Conservation (phyloP, 2,329 filamentous ascomycete genomes). For the Curvularia verruculosa region DNA sequence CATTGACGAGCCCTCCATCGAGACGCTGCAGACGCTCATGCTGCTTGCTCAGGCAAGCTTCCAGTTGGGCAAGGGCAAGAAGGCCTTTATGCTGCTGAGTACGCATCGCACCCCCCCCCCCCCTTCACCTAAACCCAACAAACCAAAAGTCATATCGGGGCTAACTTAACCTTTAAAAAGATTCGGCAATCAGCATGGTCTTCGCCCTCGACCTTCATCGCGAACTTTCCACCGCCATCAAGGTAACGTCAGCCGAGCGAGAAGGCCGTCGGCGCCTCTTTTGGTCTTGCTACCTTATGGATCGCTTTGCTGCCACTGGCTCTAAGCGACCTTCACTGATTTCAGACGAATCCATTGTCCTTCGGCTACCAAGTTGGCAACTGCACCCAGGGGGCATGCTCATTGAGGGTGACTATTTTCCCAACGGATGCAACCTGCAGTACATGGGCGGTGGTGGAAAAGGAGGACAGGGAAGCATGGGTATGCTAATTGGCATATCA, state of each 20-base stretch:
- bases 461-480: constrained; percentile 74
- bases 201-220: constrained; percentile 81
- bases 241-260: constrained; percentile 70
- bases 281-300: constrained; percentile 87
- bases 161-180: constrained; percentile 57
- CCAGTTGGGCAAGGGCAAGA: constrained; percentile 79
- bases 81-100: constrained; percentile 86
- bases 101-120: constrained; percentile 33
- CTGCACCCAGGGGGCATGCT: constrained; percentile 65
- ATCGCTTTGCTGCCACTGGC: constrained; percentile 81
- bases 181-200: constrained; percentile 79
- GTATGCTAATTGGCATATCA: constrained; percentile 83
- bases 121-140: no score
- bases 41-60: constrained; percentile 78
- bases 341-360: constrained; percentile 74
- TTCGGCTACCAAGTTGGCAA: constrained; percentile 78
- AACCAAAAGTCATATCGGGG: constrained; percentile 6
- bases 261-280: constrained; percentile 82
- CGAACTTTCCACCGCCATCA: constrained; percentile 69
- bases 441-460: constrained; percentile 72
- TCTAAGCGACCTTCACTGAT: constrained; percentile 83
- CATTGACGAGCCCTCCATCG: constrained; percentile 79
- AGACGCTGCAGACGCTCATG: constrained; percentile 76
- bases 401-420: constrained; percentile 80
- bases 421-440: constrained; percentile 77